Percentiles rank a stretch among this genome's conserved stretches.
phyloP scores from a whole-genome alignment of 2,329 filamentous ascomycete species.

The Sarocladium kiliense region DNA sequence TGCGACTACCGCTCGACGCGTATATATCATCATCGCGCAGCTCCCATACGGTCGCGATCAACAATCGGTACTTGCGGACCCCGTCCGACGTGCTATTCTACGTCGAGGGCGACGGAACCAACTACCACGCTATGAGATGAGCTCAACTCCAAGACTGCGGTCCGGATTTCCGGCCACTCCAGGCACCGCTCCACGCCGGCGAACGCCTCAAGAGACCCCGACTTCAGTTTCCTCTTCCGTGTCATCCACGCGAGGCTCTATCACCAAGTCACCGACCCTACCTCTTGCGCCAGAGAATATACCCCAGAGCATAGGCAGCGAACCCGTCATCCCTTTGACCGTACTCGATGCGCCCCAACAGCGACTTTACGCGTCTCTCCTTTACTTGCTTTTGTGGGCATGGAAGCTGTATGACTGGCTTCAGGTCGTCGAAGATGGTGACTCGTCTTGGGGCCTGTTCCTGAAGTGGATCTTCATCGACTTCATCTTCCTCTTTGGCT shows the following conservation, averaged over 20 bases:
- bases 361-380: slow-evolving; percentile 76
- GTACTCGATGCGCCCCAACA: slow-evolving; percentile 88
- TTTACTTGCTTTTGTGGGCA: slow-evolving; percentile 70
- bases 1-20: background rate
- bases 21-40: background rate
- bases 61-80: background rate
- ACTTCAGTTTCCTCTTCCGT: slow-evolving; percentile 22
- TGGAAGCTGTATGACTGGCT: slow-evolving; percentile 89
- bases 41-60: background rate
- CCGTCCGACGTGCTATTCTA: slow-evolving; percentile 13
- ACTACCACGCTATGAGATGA: slow-evolving; percentile 65
- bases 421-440: slow-evolving; percentile 71
- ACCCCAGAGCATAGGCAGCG: slow-evolving; percentile 20
- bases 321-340: slow-evolving; percentile 73
- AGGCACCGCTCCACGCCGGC: slow-evolving; percentile 38
- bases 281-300: slow-evolving; percentile 43
- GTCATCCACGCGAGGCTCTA: slow-evolving; percentile 21
- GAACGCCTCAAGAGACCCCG: slow-evolving; percentile 26
- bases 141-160: slow-evolving; percentile 74
- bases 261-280: slow-evolving; percentile 29
- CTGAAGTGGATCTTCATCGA: slow-evolving; percentile 92
- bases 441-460: slow-evolving; percentile 84
- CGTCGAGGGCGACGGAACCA: slow-evolving; percentile 12
- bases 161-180: slow-evolving; percentile 79
- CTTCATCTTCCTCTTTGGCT: slow-evolving; percentile 76